Evolutionary conservation across 495 filamentous ascomycete species (phyloP).

Genomic region (Neurospora tetrasperma): DNA sequence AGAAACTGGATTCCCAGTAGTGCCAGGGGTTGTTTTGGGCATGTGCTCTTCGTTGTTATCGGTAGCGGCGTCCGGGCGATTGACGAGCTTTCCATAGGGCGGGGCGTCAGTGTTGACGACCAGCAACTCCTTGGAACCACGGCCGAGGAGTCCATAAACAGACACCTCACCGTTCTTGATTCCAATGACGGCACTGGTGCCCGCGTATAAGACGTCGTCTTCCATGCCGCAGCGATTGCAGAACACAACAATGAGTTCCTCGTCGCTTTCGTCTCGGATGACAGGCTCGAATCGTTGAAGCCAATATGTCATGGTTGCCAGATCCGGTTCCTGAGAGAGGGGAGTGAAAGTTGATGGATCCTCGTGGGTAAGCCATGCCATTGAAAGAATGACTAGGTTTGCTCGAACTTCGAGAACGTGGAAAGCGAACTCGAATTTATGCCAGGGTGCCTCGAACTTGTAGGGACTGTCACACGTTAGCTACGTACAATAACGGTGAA

Average conservation of each 20-base stretch:
- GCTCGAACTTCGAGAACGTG: slow-evolving; percentile 55
- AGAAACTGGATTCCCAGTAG: background rate
- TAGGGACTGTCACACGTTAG: slow-evolving; percentile 18
- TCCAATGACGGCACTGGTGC: slow-evolving; percentile 75
- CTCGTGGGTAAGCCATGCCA: slow-evolving; percentile 76
- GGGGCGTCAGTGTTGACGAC: slow-evolving; percentile 47
- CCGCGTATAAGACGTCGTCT: slow-evolving; percentile 64
- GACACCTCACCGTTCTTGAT: slow-evolving; percentile 57
- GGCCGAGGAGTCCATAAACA: slow-evolving; percentile 56
- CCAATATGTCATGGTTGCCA: slow-evolving; percentile 84
- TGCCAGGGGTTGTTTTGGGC: background rate
- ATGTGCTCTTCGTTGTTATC: background rate
- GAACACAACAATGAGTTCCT: slow-evolving; percentile 68
- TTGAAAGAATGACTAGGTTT: slow-evolving; percentile 67
- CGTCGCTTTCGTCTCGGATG: slow-evolving; percentile 41
- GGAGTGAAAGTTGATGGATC: slow-evolving; percentile 33
- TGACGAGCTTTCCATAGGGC: slow-evolving; percentile 22
- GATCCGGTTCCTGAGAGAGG: slow-evolving; percentile 50
- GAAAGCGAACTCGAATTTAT: slow-evolving; percentile 74
- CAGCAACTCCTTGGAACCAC: slow-evolving; percentile 53
- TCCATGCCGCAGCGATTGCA: slow-evolving; percentile 75
- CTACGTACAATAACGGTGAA: background rate
- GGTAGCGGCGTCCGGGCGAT: slow-evolving; percentile 4
- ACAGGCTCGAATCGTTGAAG: slow-evolving; percentile 67
- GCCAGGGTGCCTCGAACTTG: slow-evolving; percentile 65